Conservation (phyloP, 352 stramenopile species). For the Phytophthora constricta region DNA sequence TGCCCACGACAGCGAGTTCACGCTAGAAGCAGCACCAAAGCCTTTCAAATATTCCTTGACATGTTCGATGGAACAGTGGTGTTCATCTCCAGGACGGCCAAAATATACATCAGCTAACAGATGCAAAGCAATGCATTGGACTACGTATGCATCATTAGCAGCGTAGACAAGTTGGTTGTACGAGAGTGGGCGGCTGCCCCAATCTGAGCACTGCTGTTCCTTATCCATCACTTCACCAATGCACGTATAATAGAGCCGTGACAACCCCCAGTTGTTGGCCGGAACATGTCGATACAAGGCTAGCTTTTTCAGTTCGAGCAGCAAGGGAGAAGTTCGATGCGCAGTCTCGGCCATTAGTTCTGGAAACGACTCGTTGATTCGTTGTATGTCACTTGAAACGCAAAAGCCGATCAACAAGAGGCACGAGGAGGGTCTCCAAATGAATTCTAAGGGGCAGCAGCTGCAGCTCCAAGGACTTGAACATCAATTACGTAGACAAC, state of each 20-base stretch:
- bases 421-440: constrained; percentile 40
- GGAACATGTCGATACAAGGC: constrained; percentile 57
- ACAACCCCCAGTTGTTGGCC: constrained; percentile 60
- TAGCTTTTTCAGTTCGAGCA: constrained; percentile 65
- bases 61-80: constrained; percentile 1
- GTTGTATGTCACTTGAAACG: constrained; percentile 55
- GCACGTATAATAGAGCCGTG: constrained; percentile 47
- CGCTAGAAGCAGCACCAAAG: constrained; percentile 13
- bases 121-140: constrained; percentile 50
- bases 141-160: constrained; percentile 58
- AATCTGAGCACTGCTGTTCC: constrained; percentile 72
- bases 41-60: constrained; percentile 20
- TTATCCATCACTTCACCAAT: constrained; percentile 57
- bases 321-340: constrained; percentile 10
- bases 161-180: constrained; percentile 57
- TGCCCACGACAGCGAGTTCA: constrained; percentile 9
- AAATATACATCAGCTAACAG: constrained; percentile 52
- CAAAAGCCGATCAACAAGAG: constrained; percentile 66
- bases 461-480: constrained; percentile 46
- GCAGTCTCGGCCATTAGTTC: constrained; percentile 16
- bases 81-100: constrained; percentile 7
- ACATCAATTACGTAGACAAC: constrained; percentile 68
- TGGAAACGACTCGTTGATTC: constrained; percentile 62
- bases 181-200: constrained; percentile 52
- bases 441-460: constrained; percentile 45